Evolutionary conservation across 2,329 filamentous ascomycete species (phyloP), one percentile per base, ranked within the genome.

Genomic region (Neonectria neomacrospora): DNA sequence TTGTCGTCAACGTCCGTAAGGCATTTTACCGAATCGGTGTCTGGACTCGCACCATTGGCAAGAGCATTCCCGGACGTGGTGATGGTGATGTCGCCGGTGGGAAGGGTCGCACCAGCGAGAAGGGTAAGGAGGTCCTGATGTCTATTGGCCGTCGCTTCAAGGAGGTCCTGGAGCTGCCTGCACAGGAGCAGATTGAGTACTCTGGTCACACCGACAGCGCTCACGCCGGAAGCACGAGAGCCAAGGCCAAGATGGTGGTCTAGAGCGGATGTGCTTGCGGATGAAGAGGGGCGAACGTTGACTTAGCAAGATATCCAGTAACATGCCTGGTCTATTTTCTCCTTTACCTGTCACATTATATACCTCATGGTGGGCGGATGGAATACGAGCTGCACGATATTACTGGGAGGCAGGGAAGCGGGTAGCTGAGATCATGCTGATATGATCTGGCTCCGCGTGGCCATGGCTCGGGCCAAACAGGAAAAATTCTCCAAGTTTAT

Each of bases 1-100:
- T 99, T 34, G 96, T 99, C 26, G 94, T 98, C 84, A 99, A 99
- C 81, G 95, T 99, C 63, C 92, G 96, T 80, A 97, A 97, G 85
- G 94, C 92, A 54, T 98, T 99, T 84, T 99, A 94, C 87, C 92
- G 96, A 84, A 91, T 99, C 72, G 94, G 95, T 77, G 89, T 98
- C 73, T 99, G 96, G 96, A 99, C 96, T 67, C 91, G 94, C 75
- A 97, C 94, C 62, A 93, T 93, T 58, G 95, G 95, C 77, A 95
- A 95, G 85, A 87, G 86, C 75, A 90, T 94, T 64, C 90, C 91
- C 1, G 89, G 88, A 64, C 91, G 92, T 70, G 91, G 91, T 62
- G 90, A 91, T 63, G 89, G 88, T 42, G 90, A 91, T 69, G 85
- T 90, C 54, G 88, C 91, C 47, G 90, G 90, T 58, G 91, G 90